Conservation (phyloP, 345 rosid genomes). For the Eucalyptus pauciflora region DNA sequence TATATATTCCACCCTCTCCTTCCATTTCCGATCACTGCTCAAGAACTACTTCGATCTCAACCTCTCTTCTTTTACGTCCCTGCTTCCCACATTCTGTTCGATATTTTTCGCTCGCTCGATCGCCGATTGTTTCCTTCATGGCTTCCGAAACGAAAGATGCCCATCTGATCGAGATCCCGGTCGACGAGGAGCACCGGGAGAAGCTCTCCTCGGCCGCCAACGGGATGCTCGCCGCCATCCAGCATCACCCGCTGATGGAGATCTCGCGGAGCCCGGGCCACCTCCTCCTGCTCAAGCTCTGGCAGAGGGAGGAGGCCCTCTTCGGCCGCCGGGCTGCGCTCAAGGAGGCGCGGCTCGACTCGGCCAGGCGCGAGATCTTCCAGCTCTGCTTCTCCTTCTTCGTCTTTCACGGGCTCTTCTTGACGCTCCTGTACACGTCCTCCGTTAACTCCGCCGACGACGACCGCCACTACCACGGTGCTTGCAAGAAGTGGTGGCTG, state of each 20-base stretch:
- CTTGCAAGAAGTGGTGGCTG: slow-evolving; percentile 81
- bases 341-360: slow-evolving; percentile 63
- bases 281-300: slow-evolving; percentile 72
- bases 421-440: slow-evolving; percentile 54
- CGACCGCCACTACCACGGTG: neutral
- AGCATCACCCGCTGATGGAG: slow-evolving; percentile 82
- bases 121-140: neutral
- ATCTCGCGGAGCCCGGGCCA: slow-evolving; percentile 93
- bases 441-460: slow-evolving; percentile 4
- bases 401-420: slow-evolving; percentile 57
- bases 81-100: neutral
- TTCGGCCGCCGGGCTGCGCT: slow-evolving; percentile 32
- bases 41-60: neutral
- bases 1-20: neutral
- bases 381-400: slow-evolving; percentile 72
- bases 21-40: neutral
- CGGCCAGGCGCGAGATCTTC: slow-evolving; percentile 73
- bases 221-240: slow-evolving; percentile 37
- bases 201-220: slow-evolving; percentile 18
- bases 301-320: slow-evolving; percentile 86
- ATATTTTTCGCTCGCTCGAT: neutral
- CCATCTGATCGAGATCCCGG: slow-evolving; percentile 81
- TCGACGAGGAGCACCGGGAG: slow-evolving; percentile 61
- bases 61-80: neutral
- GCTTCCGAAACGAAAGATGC: slow-evolving; percentile 30